Evolutionary conservation across 345 rosid genomes (phyloP).

Genomic region (Arabidopsis thaliana): TAIR10.1 NC_003070.9:11528001-11528500

Average conservation of each 20-base stretch:
- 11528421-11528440: conserved; percentile 18
- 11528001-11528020: conserved; percentile 12
- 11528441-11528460: background rate
- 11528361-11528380: background rate
- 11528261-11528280: no score
- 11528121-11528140: background rate
- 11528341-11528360: background rate
- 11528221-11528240: background rate
- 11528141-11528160: background rate
- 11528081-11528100: background rate
- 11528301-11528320: no score
- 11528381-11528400: conserved; percentile 25
- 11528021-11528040: background rate
- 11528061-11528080: background rate
- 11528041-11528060: background rate
- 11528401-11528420: conserved; percentile 16
- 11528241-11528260: no score
- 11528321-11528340: no score
- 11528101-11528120: background rate
- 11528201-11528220: background rate
- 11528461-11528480: background rate
- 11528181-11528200: background rate
- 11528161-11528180: conserved; percentile 2
- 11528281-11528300: no score
- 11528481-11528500: conserved; percentile 28